Evolutionary conservation across 2,329 filamentous ascomycete genomes (phyloP).

Genomic region (Lasiodiplodia hormozganensis): DNA sequence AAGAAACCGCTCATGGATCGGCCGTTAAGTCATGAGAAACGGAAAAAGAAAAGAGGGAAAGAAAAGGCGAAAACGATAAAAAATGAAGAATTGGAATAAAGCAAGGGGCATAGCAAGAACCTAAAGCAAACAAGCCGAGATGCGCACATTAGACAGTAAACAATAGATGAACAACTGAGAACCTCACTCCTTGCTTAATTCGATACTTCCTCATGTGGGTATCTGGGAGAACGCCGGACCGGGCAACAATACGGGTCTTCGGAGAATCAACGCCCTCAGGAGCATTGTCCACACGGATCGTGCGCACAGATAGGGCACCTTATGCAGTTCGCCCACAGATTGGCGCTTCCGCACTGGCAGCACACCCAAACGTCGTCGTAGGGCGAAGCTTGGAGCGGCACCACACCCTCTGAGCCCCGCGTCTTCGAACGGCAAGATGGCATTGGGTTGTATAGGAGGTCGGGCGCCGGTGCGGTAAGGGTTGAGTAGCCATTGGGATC

Average conservation of each 20-base stretch:
- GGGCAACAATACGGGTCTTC: neutral
- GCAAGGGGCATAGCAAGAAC: conserved; percentile 1
- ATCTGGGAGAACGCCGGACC: neutral
- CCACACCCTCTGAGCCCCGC: neutral
- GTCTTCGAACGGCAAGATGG: neutral
- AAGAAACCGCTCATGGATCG: neutral
- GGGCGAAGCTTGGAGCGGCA: neutral
- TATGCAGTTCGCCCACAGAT: neutral
- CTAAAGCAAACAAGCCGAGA: neutral
- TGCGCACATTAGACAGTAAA: neutral
- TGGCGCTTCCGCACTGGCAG: neutral
- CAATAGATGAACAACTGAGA: neutral
- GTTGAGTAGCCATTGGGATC: too few species aligned
- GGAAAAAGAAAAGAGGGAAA: neutral
- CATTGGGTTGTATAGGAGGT: neutral
- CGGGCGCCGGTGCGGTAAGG: too few species aligned
- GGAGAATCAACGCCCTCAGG: neutral
- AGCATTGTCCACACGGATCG: neutral
- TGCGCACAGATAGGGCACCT: neutral
- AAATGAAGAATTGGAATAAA: neutral
- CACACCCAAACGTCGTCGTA: neutral
- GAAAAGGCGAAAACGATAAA: neutral
- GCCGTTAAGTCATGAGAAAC: neutral
- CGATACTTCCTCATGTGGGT: neutral
- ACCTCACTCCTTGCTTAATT: neutral